These are phyloP conservation scores for Pistacia vera DNA, from an alignment of 345 rosid species.

Conservation along the genomic window DNA sequence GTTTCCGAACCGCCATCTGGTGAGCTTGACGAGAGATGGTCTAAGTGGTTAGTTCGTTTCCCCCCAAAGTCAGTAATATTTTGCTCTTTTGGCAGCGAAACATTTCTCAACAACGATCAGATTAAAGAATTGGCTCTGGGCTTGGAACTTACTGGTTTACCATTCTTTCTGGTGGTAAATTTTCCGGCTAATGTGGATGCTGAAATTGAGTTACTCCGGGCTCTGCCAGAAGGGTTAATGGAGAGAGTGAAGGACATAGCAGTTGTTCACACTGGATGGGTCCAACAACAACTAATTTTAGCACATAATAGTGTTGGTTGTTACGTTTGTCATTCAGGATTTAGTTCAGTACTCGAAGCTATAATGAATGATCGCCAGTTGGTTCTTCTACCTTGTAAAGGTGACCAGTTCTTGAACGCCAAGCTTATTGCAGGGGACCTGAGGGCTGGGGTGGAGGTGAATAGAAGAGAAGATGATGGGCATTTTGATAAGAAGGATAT, in stretches of 20 bases:
- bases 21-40: constrained; percentile 32
- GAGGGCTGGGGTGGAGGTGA: constrained; percentile 34
- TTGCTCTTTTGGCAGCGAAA: constrained; percentile 41
- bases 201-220: not conserved
- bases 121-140: constrained; percentile 29
- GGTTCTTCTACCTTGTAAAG: constrained; percentile 39
- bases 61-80: constrained; percentile 29
- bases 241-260: constrained; percentile 31
- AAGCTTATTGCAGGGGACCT: constrained; percentile 29
- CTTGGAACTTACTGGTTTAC: constrained; percentile 32
- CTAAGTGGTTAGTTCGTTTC: constrained; percentile 30
- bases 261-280: constrained; percentile 36
- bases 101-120: constrained; percentile 30
- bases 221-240: constrained; percentile 31
- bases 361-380: constrained; percentile 32
- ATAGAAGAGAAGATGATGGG: constrained; percentile 36
- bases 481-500: constrained; percentile 29
- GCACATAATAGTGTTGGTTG: constrained; percentile 31
- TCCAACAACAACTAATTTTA: constrained; percentile 35
- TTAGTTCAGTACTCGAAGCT: constrained; percentile 37
- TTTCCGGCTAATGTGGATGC: constrained; percentile 16
- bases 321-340: constrained; percentile 33
- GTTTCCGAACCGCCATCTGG: constrained; percentile 34
- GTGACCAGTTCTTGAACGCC: constrained; percentile 42
- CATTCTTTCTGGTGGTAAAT: constrained; percentile 39